A percentile compares a stretch with the other conserved stretches of the same genome.
Conservation (phyloP, 2,329 filamentous ascomycete genomes). For the Aureobasidium sp. region DNA sequence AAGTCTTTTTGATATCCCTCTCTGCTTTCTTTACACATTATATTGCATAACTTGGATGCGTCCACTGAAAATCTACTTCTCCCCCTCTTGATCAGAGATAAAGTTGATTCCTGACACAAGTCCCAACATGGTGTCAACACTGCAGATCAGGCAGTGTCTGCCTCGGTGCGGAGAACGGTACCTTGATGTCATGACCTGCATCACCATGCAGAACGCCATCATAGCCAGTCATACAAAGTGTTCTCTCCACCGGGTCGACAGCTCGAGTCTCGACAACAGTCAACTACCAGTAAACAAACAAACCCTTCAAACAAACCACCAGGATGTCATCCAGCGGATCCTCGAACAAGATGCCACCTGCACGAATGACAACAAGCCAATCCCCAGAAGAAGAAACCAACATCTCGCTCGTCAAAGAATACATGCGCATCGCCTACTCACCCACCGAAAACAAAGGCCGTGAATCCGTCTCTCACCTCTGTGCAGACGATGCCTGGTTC, state of each 20-base stretch:
- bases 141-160: background rate
- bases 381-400: constrained; percentile 21
- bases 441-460: constrained; percentile 28
- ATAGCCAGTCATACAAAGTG: background rate
- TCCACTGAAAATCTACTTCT: background rate
- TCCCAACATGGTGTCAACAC: background rate
- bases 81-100: no score
- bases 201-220: background rate
- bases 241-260: background rate
- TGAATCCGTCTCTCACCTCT: constrained; percentile 28
- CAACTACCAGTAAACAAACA: no score
- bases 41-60: background rate
- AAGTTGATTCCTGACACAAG: background rate
- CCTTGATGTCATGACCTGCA: constrained; percentile 7
- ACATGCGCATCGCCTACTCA: constrained; percentile 32
- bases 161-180: background rate
- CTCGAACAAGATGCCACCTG: constrained; percentile 11
- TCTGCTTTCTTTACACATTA: background rate
- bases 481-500: constrained; percentile 26
- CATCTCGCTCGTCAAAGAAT: constrained; percentile 28
- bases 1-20: constrained; percentile 2
- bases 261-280: background rate
- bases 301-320: no score
- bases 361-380: constrained; percentile 18
- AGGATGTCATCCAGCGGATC: constrained; percentile 11